Evolutionary conservation across 495 filamentous ascomycete genomes (phyloP), one percentile per base, ranked within the genome.

Genomic region (Xylaria intraflava): DNA sequence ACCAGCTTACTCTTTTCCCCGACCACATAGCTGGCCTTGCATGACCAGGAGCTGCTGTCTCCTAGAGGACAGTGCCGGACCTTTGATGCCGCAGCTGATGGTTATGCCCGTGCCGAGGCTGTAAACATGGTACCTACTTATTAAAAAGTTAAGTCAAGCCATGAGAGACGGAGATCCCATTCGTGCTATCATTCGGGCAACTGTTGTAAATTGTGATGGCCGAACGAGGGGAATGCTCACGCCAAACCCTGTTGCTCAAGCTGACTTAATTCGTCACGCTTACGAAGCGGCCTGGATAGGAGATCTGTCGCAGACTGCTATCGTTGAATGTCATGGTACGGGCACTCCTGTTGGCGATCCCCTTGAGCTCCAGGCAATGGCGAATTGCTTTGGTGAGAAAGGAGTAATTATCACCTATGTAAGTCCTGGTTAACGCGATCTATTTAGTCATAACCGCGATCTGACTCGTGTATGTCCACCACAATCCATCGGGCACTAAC

Each of bases 71-170:
- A 55, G 17, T 70, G 64, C 51, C 68, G 68, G 48, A 61, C 67
- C 12, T 73, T 73, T 44, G 64, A 67, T 45, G 64, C 62, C n/a
- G 49, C 31, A 2, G 70, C 67, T 4, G 62, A 71, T 31, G 67
- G 63, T 23, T 68, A 61, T 30, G 62, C 59, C 6, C 45, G 62
- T 43, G 66, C 50, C 10, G 68, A 72, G 44, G 69, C 53, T 3
- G 40, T 69, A 17, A 64, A 51, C 6, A 61, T 61, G 16, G 30
- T 69, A 1, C 70, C 69, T 22, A 39, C 70, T 70, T 22, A 39
- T 84, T 20, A 84, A 83, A 59, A 60, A 59, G 11, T 65, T 82
- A 1, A 49, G 52, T 12, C 70, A 75, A 38, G 80, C 79, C 2
- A 55, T 79, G 12, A 46, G 59, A 2, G 73, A 77, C 48, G 62